Base-by-base conservation (phyloP, 2,329 filamentous ascomycete species). In the Penicillium corylophilum region DNA sequence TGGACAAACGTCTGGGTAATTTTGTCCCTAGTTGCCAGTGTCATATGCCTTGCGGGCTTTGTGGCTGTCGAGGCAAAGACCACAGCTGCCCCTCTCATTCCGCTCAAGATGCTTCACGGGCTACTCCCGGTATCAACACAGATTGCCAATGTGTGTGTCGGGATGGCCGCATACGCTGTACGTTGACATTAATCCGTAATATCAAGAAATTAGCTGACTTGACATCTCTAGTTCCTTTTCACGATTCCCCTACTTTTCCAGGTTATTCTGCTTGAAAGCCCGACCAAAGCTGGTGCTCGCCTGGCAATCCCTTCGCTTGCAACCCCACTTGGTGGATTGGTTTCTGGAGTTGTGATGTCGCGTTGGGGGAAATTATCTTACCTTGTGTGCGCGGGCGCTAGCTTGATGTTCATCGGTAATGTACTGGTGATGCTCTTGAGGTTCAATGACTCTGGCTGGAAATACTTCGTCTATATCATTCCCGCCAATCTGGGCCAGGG, bases 151-250 rank as follows among this genome's bases (percentile, higher is more conserved):
- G 71, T 86, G 12, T 84, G 80, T 50, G 79, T 80, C 1, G 83
- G 84, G 0, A 77, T 85, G 65, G 77, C 82, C 8, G 82, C 82
- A 1, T 87, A 86, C 64, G 82, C 81, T 15, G 83, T 85, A 64
- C 66, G 81, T 74, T 7, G 16, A 16, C 12, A 31, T 20, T 23
- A 22, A 9, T 44, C 3, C 12, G 13, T 7, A 2, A 4, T 16
- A 7, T 15, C 10, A 8, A 16, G 9, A 3, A 5, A 28, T 5
- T 6, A 7, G 22, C 35, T 48, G 39, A 48, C 20, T 10, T 18
- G 26, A 33, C 23, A 33, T 8, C 6, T 2, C 5, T 39, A 73
- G 73, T 77, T 75, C 50, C 68, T 79, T n/a, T 79, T 79, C 57
- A 77, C 71, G 40, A 66, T 77, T 1, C 75, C 76, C 1, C 63